Conservation (phyloP, 495 filamentous ascomycete species). For the Alectoria sarmentosa region DNA sequence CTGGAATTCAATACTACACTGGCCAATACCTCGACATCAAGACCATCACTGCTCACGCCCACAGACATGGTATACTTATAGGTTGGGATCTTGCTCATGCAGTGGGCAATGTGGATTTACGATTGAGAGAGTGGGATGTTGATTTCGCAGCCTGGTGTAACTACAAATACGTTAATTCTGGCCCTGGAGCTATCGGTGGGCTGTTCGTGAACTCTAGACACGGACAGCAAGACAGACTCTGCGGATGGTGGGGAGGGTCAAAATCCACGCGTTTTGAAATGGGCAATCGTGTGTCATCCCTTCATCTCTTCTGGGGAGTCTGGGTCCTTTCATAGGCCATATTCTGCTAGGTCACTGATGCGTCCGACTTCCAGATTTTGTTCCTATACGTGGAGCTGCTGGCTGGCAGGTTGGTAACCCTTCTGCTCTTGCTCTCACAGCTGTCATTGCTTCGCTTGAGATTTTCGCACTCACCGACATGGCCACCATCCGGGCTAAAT, state of each 20-base stretch:
- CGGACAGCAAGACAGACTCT: constrained; percentile 52
- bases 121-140: constrained; percentile 86
- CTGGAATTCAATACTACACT: constrained; percentile 92
- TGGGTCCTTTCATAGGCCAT: neutral
- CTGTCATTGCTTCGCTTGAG: constrained; percentile 68
- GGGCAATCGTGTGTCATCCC: constrained; percentile 49
- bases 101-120: constrained; percentile 78
- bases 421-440: constrained; percentile 52
- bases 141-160: constrained; percentile 97
- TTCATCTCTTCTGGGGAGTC: neutral
- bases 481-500: constrained; percentile 62
- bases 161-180: constrained; percentile 95
- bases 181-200: constrained; percentile 80
- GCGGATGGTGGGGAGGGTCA: constrained; percentile 89
- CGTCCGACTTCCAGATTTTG: constrained; percentile 46
- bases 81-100: constrained; percentile 97
- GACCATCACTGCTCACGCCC: constrained; percentile 75
- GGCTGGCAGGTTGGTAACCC: constrained; percentile 60
- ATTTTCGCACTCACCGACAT: constrained; percentile 72
- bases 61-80: constrained; percentile 65
- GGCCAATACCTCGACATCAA: constrained; percentile 86
- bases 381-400: constrained; percentile 57
- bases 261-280: constrained; percentile 71
- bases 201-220: constrained; percentile 81
- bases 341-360: neutral